Evolutionary conservation across 202 grass and related monocot species (phyloP).

Genomic region (Schoenoplectus triqueter): DNA sequence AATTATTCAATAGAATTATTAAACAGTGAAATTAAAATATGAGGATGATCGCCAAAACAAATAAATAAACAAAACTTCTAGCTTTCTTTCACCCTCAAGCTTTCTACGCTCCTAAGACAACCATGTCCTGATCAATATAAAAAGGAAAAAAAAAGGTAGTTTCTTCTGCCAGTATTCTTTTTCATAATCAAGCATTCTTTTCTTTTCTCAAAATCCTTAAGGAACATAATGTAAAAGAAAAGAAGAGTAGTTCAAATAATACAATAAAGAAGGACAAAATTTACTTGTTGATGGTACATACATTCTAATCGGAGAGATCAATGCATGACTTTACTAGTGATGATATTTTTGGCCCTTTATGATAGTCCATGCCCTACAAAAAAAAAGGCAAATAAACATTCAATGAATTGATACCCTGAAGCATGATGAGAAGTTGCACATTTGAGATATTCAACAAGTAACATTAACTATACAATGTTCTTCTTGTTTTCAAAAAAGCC

Average conservation of each 20-base stretch:
- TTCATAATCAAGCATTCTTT: background rate
- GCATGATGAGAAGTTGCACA: background rate
- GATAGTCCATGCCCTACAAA: conserved; percentile 92
- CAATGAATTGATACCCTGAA: background rate
- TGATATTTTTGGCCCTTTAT: conserved; percentile 97
- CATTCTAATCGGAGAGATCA: conserved; percentile 12
- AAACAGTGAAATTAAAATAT: background rate
- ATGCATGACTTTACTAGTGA: conserved; percentile 49
- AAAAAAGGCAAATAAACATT: conserved; percentile 22
- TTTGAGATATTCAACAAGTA: background rate
- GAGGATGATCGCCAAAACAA: background rate
- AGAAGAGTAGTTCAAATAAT: background rate
- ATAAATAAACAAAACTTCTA: background rate
- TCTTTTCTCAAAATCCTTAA: background rate
- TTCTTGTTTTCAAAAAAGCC: background rate
- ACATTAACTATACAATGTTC: background rate
- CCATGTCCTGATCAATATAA: background rate
- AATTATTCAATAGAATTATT: conserved; percentile 16
- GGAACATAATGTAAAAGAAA: background rate
- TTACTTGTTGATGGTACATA: background rate
- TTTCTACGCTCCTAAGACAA: background rate
- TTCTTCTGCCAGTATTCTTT: background rate
- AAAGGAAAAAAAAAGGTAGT: background rate
- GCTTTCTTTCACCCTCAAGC: background rate
- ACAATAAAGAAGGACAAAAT: background rate